Evolutionary conservation across 805 yeast genomes (phyloP).

Genomic region (Saturnispora mendoncae): DNA sequence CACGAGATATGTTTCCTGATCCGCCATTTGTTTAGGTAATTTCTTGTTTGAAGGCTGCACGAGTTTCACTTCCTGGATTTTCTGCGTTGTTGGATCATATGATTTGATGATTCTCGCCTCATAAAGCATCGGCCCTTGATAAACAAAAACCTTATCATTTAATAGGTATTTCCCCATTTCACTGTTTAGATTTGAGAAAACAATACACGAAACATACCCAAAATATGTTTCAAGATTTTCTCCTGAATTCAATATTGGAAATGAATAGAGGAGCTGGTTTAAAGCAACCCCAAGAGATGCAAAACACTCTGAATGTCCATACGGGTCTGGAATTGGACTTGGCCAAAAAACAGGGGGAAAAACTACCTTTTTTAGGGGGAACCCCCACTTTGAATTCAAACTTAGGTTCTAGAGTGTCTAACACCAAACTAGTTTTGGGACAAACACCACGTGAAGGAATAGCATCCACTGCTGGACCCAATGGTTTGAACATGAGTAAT

Average conservation of each 20-base stretch:
- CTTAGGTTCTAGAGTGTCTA: background rate
- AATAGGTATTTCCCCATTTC: slow-evolving; percentile 13
- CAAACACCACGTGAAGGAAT: slow-evolving; percentile 12
- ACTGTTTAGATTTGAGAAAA: background rate
- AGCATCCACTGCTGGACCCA: slow-evolving; percentile 10
- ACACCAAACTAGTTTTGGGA: slow-evolving; percentile 7
- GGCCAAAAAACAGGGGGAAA: background rate
- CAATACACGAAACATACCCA: background rate
- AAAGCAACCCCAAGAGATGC: background rate
- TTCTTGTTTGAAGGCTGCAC: slow-evolving; percentile 20
- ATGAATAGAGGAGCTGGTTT: background rate
- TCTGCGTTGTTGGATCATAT: slow-evolving; percentile 45
- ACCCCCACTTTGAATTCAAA: background rate
- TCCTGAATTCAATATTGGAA: background rate
- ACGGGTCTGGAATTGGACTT: too few relatives aligned
- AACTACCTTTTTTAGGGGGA: background rate
- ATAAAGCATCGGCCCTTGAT: slow-evolving; percentile 83
- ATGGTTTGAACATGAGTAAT: slow-evolving; percentile 21
- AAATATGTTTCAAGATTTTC: background rate
- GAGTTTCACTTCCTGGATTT: slow-evolving; percentile 35
- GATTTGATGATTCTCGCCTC: slow-evolving; percentile 72
- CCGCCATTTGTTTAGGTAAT: slow-evolving; percentile 16
- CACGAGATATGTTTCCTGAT: slow-evolving; percentile 40
- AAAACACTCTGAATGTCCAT: too few relatives aligned
- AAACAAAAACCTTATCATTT: slow-evolving; percentile 51